phyloP scores from a whole-genome alignment of 1,284 basidiomycete genomes.

The Sanghuangporus weigelae region DNA sequence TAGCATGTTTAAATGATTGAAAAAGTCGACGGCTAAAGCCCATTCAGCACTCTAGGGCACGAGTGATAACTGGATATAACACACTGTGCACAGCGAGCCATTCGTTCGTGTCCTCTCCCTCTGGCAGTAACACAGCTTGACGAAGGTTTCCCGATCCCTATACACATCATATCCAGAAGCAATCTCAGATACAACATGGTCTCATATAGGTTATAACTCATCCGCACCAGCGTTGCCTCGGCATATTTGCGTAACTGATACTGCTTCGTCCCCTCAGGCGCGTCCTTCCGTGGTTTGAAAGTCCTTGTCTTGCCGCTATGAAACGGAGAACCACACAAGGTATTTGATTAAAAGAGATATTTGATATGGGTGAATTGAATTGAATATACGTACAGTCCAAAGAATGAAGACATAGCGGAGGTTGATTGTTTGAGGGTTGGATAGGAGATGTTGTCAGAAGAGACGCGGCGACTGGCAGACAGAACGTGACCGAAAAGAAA shows the following conservation, averaged over 20 bases:
- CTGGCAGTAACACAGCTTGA: slow-evolving; percentile 85
- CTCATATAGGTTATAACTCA: slow-evolving; percentile 8
- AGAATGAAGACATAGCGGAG: slow-evolving; percentile 71
- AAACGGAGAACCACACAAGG: slow-evolving; percentile 4
- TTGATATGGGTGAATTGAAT: background rate
- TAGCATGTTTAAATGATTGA: slow-evolving; percentile 94
- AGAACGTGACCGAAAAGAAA: background rate
- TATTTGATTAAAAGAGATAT: background rate
- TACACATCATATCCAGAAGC: slow-evolving; percentile 9
- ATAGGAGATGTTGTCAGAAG: background rate
- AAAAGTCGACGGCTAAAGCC: slow-evolving; percentile 85
- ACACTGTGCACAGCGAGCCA: slow-evolving; percentile 95
- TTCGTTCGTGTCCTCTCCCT: slow-evolving; percentile 92
- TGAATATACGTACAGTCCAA: slow-evolving; percentile 63
- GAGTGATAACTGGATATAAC: slow-evolving; percentile 25
- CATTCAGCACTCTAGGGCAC: background rate
- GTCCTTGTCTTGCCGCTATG: slow-evolving; percentile 82
- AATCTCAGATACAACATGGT: background rate
- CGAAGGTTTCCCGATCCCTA: slow-evolving; percentile 93
- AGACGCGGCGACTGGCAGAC: background rate
- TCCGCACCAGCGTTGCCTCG: slow-evolving; percentile 85
- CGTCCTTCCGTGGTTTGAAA: slow-evolving; percentile 96
- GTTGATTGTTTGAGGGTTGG: background rate
- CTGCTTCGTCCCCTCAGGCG: slow-evolving; percentile 94
- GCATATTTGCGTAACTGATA: slow-evolving; percentile 97